Evolutionary conservation across 2,329 filamentous ascomycete genomes (phyloP).

Genomic region (Pseudogymnoascus sp.): DNA sequence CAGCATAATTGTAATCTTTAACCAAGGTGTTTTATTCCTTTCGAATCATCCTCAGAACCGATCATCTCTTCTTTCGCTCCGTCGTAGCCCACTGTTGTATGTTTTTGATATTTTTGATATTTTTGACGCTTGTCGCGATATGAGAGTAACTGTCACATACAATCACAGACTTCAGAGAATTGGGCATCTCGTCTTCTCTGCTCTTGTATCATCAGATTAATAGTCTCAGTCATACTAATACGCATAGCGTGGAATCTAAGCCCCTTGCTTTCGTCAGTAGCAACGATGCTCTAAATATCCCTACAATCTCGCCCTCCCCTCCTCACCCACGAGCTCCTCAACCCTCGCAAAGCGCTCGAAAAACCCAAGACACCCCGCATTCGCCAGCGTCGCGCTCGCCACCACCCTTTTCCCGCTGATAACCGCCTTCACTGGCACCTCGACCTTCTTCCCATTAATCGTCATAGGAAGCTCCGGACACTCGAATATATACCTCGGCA

Average conservation of each 20-base stretch:
- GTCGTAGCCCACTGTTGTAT: too few relatives aligned
- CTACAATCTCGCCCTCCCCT: background rate
- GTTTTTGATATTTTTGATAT: background rate
- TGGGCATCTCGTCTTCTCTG: too few relatives aligned
- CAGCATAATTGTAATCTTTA: too few relatives aligned
- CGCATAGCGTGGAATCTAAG: background rate
- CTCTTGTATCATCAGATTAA: too few relatives aligned
- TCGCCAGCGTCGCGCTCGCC: constrained; percentile 33
- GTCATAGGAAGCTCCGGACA: constrained; percentile 36
- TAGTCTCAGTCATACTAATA: too few relatives aligned
- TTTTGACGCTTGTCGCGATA: background rate
- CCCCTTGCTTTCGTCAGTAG: background rate
- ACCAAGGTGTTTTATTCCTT: background rate
- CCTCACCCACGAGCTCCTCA: background rate
- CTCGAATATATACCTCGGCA: constrained; percentile 34
- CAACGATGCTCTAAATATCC: background rate
- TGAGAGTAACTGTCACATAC: background rate
- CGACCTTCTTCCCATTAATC: constrained; percentile 42
- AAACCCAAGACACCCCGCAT: constrained; percentile 25
- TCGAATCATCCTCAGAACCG: background rate
- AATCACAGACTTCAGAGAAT: too few relatives aligned
- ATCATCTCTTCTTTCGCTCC: too few relatives aligned
- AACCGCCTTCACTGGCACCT: constrained; percentile 37
- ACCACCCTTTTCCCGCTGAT: constrained; percentile 32
- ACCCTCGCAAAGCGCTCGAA: background rate